Evolutionary conservation across 2,329 filamentous ascomycete genomes (phyloP), one percentile per base, ranked within the genome.

Genomic region (Paraconiothyrium sp.): DNA sequence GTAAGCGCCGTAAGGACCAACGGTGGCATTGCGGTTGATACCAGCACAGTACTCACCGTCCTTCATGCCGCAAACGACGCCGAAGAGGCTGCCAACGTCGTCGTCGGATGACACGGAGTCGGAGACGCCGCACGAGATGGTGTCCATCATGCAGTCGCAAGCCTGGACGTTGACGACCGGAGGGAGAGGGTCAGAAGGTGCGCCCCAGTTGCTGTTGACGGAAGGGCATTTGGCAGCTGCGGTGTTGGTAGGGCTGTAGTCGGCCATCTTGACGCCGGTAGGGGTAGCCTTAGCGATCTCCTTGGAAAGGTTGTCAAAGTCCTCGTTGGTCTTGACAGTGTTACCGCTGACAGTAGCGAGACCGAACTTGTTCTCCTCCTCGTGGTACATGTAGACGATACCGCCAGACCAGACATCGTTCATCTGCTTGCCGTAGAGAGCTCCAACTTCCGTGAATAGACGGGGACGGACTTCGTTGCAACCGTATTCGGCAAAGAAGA

Each of bases 361-460:
- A 80, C 91, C 95, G 75, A 92, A 99, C 78, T 97, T 84, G 84
- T 98, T 98, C 62, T 78, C 83, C 80, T 97, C 94, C 84, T 97
- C 86, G 84, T 93, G 94, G 85, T 95, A 99, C 93, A 97, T 97
- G 87, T 98, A 99, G 78, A 98, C 93, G 69, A 99, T 97, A 81
- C 94, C 95, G 72, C 95, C 95, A 59, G 92, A 96, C 88, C 95
- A 95, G 75, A 97, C 92, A 10, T 81, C 80, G 32, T 89, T 91
- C 95, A 99, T 99, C 63, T 93, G 77, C 62, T 84, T 77, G 57
- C 90, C 89, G 82, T 92, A 99, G 10, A 99, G 88, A 57, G 91
- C 90, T 48, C 82, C 84, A 47, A 97, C 94, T 79, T 99, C 96
- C 63, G 91, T 88, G 83, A 97, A 99, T 63, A 86, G 85, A 81